phyloP scores from a whole-genome alignment of 2,329 filamentous ascomycete species.

The Trichoderma gracile region DNA sequence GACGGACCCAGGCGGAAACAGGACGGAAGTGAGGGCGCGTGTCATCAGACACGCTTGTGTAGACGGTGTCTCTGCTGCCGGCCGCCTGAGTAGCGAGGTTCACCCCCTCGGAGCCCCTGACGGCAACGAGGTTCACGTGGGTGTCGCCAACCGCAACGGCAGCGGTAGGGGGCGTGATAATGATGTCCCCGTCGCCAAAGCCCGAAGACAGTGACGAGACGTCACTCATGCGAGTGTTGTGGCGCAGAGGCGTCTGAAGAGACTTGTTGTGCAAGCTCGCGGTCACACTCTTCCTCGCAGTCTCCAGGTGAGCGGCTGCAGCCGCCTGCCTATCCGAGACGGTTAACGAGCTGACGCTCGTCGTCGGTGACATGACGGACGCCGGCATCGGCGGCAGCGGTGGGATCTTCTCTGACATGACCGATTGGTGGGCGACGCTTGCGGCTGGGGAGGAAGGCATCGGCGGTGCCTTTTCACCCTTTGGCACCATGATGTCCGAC shows the following conservation, averaged over 20 bases:
- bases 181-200: constrained; percentile 63
- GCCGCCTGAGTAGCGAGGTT: constrained; percentile 23
- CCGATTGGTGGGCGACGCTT: too few relatives aligned
- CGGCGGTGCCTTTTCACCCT: background rate
- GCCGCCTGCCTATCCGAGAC: constrained; percentile 17
- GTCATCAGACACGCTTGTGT: constrained; percentile 56
- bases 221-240: constrained; percentile 47
- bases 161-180: constrained; percentile 42
- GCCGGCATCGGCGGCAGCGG: constrained; percentile 26
- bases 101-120: constrained; percentile 14
- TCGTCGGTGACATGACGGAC: background rate
- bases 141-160: background rate
- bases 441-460: background rate
- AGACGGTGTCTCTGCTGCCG: constrained; percentile 50
- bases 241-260: constrained; percentile 24
- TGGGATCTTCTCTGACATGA: constrained; percentile 20
- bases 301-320: constrained; percentile 26
- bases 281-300: constrained; percentile 6
- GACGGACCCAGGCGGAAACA: constrained; percentile 64
- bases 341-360: too few relatives aligned
- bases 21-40: constrained; percentile 57
- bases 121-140: constrained; percentile 7
- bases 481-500: constrained; percentile 9
- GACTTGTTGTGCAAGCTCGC: constrained; percentile 2
- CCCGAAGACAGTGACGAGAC: constrained; percentile 64